Evolutionary conservation across 169 alveolate species (phyloP).

Genomic region (Perkinsus chesapeaki): DNA sequence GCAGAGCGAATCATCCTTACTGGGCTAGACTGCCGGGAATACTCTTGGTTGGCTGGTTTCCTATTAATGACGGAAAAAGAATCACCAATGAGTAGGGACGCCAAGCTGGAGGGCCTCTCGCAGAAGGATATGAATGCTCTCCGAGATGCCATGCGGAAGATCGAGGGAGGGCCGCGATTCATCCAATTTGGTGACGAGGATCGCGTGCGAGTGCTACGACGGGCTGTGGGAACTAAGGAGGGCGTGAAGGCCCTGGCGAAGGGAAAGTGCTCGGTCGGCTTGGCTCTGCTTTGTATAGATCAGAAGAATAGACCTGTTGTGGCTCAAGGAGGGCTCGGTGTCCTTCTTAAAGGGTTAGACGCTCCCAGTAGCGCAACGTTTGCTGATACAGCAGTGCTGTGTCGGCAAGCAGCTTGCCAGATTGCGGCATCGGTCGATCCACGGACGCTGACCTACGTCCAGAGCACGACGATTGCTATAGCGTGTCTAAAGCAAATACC

Average conservation of each 20-base stretch:
- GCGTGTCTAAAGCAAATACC: neutral
- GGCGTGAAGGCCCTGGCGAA: neutral
- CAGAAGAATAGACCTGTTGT: neutral
- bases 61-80: neutral
- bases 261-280: neutral
- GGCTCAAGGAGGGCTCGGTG: neutral
- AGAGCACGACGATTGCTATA: neutral
- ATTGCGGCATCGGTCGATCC: neutral
- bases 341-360: neutral
- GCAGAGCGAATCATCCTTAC: neutral
- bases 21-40: neutral
- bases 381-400: neutral
- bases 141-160: neutral
- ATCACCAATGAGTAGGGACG: neutral
- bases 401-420: neutral
- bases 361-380: neutral
- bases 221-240: neutral
- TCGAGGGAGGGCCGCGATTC: neutral
- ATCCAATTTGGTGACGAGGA: neutral
- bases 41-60: neutral
- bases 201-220: neutral
- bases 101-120: neutral
- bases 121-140: neutral
- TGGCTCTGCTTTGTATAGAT: neutral
- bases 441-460: neutral